These are phyloP conservation scores for Scedosporium dehoogii DNA, from an alignment of 2,329 filamentous ascomycete species.

Conservation along the genomic window DNA sequence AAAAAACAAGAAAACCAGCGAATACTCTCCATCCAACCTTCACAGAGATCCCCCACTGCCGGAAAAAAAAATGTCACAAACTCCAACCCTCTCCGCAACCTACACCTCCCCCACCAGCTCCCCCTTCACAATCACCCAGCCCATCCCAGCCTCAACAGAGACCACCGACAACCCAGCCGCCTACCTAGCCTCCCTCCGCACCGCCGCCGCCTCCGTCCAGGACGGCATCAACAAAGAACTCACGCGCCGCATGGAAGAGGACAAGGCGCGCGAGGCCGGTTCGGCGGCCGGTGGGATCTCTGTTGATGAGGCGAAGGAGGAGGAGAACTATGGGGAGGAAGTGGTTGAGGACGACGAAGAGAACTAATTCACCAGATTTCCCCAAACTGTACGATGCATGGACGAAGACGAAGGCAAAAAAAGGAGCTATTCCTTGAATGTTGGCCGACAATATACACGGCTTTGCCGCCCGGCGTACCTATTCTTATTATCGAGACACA, in stretches of 20 bases:
- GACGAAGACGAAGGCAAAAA: no score
- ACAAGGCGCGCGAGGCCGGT: constrained; percentile 42
- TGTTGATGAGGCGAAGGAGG: constrained; percentile 48
- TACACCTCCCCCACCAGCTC: constrained; percentile 44
- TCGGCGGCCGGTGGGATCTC: constrained; percentile 24
- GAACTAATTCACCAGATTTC: not conserved
- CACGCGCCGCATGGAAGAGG: constrained; percentile 64
- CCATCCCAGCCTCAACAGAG: constrained; percentile 22
- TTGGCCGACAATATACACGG: not conserved
- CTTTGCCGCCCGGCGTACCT: not conserved
- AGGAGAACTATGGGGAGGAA: constrained; percentile 82
- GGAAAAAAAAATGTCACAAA: not conserved
- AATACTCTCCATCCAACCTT: not conserved
- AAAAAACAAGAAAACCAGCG: no score
- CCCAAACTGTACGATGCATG: no score
- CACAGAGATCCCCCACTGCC: not conserved
- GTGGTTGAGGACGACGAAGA: constrained; percentile 52
- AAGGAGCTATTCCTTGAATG: not conserved
- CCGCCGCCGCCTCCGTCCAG: constrained; percentile 50
- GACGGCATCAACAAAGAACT: constrained; percentile 59
- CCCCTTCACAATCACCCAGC: constrained; percentile 32
- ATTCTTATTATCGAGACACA: not conserved
- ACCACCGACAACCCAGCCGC: constrained; percentile 39
- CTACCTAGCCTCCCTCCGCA: constrained; percentile 51
- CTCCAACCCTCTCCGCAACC: constrained; percentile 30